A percentile compares a stretch with the other conserved stretches of the same genome.
Evolutionary conservation across 148 eudicot species (phyloP).

Genomic region (Rhododendron molle): DNA sequence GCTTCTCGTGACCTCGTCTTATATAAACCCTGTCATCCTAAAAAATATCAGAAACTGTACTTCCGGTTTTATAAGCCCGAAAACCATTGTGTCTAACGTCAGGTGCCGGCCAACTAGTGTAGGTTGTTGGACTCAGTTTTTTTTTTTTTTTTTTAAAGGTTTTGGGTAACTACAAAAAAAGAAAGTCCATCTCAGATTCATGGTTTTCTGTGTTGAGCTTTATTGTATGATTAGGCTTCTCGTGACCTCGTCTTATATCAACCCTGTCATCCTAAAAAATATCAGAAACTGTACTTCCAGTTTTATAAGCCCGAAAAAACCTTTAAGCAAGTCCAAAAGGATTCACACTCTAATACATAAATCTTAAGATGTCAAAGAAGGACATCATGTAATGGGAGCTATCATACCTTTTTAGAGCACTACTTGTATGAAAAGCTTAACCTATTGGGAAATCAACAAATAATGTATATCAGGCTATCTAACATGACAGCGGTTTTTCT

Average conservation of each 20-base stretch:
- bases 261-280: neutral
- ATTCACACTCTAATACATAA: neutral
- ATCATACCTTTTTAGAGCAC: neutral
- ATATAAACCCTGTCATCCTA: neutral
- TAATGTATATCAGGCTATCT: neutral
- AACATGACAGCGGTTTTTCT: neutral
- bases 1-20: neutral
- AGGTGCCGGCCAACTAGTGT: neutral
- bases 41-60: neutral
- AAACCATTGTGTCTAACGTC: neutral
- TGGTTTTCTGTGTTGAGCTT: neutral
- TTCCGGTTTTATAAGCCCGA: neutral
- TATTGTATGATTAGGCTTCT: neutral
- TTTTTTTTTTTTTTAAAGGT: no score
- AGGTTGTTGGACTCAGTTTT: no score
- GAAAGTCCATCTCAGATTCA: neutral
- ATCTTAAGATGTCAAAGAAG: neutral
- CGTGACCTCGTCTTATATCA: neutral
- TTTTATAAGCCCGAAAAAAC: neutral
- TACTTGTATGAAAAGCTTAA: neutral
- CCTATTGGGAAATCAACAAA: neutral
- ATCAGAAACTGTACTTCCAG: neutral
- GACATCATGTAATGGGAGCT: neutral
- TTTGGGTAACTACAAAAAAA: neutral
- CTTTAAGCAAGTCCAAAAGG: neutral